phyloP scores from a whole-genome alignment of 768 basidiomycete species.

The Amanita fuliginea region DNA sequence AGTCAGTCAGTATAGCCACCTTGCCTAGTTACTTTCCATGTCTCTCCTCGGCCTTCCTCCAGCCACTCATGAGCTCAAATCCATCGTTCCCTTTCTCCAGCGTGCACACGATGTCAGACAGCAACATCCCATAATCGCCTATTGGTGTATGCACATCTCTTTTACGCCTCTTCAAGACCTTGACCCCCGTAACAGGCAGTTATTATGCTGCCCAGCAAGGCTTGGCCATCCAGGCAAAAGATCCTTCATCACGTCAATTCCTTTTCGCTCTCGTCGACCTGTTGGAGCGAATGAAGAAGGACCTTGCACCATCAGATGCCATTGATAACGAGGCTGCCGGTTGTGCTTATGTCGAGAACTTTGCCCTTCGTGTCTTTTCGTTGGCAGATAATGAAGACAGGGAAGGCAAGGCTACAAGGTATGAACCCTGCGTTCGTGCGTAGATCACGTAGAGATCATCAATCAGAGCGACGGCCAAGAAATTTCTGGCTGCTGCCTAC shows the following conservation, averaged over 20 bases:
- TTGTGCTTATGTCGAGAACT: constrained; percentile 89
- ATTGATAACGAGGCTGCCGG: constrained; percentile 76
- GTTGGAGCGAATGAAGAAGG: constrained; percentile 73
- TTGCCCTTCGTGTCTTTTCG: constrained; percentile 82
- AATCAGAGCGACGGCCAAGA: constrained; percentile 76
- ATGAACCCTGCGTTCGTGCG: constrained; percentile 7
- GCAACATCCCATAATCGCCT: constrained; percentile 81
- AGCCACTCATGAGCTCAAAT: constrained; percentile 48
- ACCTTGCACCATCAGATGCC: constrained; percentile 67
- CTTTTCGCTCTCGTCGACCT: constrained; percentile 64
- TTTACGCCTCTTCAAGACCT: background rate
- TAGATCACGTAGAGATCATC: background rate
- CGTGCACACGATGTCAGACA: constrained; percentile 79
- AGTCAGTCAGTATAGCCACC: background rate
- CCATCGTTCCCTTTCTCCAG: constrained; percentile 73
- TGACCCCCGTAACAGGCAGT: constrained; percentile 41
- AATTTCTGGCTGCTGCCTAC: constrained; percentile 90
- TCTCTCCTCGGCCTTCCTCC: constrained; percentile 47
- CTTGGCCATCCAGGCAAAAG: constrained; percentile 63
- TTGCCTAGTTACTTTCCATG: constrained; percentile 14
- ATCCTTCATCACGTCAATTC: constrained; percentile 49
- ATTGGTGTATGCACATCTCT: constrained; percentile 71
- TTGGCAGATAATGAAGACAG: constrained; percentile 90
- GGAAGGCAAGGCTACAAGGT: constrained; percentile 67
- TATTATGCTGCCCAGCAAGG: constrained; percentile 90